These are phyloP conservation scores for Fusarium sp. DNA, from an alignment of 2,329 filamentous ascomycete species.

Conservation along the genomic window DNA sequence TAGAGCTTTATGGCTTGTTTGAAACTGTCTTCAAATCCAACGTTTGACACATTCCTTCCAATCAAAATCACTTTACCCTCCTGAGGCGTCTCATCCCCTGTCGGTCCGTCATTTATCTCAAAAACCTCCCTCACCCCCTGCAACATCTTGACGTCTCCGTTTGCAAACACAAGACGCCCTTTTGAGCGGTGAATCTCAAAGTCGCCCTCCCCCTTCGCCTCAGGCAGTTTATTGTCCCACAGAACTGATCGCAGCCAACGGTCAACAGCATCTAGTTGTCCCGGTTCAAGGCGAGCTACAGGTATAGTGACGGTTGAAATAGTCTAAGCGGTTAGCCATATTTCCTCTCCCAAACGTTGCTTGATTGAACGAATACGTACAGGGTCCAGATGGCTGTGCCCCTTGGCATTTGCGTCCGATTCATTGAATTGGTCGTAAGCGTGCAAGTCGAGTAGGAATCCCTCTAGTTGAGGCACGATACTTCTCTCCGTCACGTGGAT, in stretches of 20 bases:
- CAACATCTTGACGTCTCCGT: slow-evolving; percentile 76
- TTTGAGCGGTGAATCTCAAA: slow-evolving; percentile 93
- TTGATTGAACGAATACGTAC: slow-evolving; percentile 57
- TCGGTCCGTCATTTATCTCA: slow-evolving; percentile 77
- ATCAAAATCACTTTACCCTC: slow-evolving; percentile 71
- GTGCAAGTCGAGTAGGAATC: slow-evolving; percentile 86
- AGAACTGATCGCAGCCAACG: slow-evolving; percentile 83
- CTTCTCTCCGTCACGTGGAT: slow-evolving; percentile 84
- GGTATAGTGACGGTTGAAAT: slow-evolving; percentile 84
- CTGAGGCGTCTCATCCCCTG: slow-evolving; percentile 44
- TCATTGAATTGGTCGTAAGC: slow-evolving; percentile 86
- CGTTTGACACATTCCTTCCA: slow-evolving; percentile 62
- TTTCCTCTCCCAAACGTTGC: neutral
- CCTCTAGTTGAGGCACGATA: slow-evolving; percentile 82
- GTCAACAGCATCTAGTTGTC: slow-evolving; percentile 73
- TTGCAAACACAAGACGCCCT: slow-evolving; percentile 73
- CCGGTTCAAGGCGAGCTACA: slow-evolving; percentile 65
- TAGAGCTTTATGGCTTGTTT: slow-evolving; percentile 39
- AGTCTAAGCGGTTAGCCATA: slow-evolving; percentile 59
- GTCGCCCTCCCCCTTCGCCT: slow-evolving; percentile 45
- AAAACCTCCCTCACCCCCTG: slow-evolving; percentile 95
- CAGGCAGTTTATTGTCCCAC: slow-evolving; percentile 78
- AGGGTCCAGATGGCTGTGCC: slow-evolving; percentile 90
- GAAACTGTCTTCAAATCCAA: slow-evolving; percentile 61
- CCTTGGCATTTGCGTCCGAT: slow-evolving; percentile 76